Percentiles rank a stretch among this genome's conserved stretches.
phyloP scores from a whole-genome alignment of 2,329 filamentous ascomycete species.

The Alternaria sp. region DNA sequence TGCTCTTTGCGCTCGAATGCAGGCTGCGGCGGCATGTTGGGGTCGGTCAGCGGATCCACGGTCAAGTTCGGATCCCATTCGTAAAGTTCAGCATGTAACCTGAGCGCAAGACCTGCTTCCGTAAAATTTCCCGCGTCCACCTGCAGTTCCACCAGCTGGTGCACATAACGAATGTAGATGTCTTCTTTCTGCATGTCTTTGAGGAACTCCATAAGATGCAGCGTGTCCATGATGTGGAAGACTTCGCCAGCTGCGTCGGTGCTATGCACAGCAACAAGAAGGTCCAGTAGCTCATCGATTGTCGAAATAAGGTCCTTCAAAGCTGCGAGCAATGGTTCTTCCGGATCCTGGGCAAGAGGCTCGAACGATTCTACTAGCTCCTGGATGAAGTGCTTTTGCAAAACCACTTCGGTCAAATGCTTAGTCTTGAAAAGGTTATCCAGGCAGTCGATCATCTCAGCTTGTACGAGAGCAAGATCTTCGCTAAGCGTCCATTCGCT shows the following conservation, averaged over 20 bases:
- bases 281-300: slow-evolving; percentile 87
- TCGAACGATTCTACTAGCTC: slow-evolving; percentile 86
- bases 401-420: slow-evolving; percentile 83
- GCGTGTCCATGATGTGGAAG: slow-evolving; percentile 83
- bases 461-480: slow-evolving; percentile 88
- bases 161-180: slow-evolving; percentile 94
- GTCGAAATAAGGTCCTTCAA: slow-evolving; percentile 82
- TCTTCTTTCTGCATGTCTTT: slow-evolving; percentile 97
- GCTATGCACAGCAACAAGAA: slow-evolving; percentile 88
- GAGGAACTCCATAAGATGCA: slow-evolving; percentile 94
- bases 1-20: slow-evolving; percentile 92
- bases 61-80: slow-evolving; percentile 81
- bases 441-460: slow-evolving; percentile 94
- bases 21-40: slow-evolving; percentile 80
- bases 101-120: slow-evolving; percentile 87
- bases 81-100: slow-evolving; percentile 90
- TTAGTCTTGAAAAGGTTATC: slow-evolving; percentile 91
- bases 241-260: slow-evolving; percentile 77
- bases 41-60: slow-evolving; percentile 73
- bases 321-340: slow-evolving; percentile 78
- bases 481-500: slow-evolving; percentile 97
- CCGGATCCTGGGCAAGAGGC: slow-evolving; percentile 68
- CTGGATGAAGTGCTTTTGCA: slow-evolving; percentile 90
- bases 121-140: slow-evolving; percentile 77
- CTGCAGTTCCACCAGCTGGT: slow-evolving; percentile 85